These are phyloP conservation scores for Fraxinus anomala DNA, from an alignment of 257 asterid genomes.

Conservation along the genomic window DNA sequence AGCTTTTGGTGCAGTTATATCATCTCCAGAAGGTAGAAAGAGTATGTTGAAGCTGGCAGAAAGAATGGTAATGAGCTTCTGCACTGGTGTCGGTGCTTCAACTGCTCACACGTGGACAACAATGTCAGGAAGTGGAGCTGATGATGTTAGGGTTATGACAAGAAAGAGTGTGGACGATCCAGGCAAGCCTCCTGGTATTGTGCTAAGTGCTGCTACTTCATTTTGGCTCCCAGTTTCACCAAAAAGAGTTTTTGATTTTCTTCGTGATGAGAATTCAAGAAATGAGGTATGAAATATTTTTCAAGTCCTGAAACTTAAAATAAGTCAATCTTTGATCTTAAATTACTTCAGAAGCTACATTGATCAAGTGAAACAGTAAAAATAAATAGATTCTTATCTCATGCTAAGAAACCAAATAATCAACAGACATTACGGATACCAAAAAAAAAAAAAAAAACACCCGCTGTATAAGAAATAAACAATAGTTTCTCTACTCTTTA, in stretches of 20 bases:
- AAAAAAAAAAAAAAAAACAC: not conserved
- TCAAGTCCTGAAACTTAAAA: not conserved
- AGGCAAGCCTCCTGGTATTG: constrained; percentile 82
- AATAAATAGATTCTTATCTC: not conserved
- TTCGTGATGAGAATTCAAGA: constrained; percentile 63
- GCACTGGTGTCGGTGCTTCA: constrained; percentile 78
- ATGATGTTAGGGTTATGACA: constrained; percentile 76
- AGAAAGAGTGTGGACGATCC: constrained; percentile 83
- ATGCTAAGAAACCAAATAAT: too few species aligned
- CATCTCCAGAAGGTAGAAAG: constrained; percentile 69
- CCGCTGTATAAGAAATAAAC: too few species aligned
- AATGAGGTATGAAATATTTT: constrained; percentile 48
- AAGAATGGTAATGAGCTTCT: constrained; percentile 84
- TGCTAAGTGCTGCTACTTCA: constrained; percentile 80
- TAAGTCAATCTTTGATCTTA: not conserved
- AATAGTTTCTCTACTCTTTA: not conserved
- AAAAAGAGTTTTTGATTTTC: constrained; percentile 59
- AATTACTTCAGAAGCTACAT: not conserved
- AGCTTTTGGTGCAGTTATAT: constrained; percentile 48
- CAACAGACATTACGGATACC: too few species aligned
- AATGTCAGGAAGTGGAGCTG: constrained; percentile 72
- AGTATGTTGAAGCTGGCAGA: constrained; percentile 79
- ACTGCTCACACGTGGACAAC: constrained; percentile 82
- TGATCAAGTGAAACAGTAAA: not conserved
- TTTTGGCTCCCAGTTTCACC: constrained; percentile 82